These are phyloP conservation scores for Fraxinus floribunda DNA, from an alignment of 305 asterid species.

Conservation along the genomic window DNA sequence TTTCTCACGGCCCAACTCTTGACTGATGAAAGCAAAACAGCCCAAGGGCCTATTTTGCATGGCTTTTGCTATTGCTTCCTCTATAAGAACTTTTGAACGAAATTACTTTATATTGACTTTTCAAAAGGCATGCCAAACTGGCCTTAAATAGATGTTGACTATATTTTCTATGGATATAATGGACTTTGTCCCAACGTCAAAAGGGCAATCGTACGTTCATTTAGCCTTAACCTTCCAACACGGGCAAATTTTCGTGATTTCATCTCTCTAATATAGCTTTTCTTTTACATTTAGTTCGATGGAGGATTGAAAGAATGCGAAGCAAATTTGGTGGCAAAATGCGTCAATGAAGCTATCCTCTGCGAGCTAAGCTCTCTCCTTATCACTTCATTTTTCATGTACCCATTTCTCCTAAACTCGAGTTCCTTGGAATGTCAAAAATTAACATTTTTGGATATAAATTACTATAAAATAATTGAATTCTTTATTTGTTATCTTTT, in stretches of 20 bases:
- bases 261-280: no score
- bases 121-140: no score
- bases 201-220: no score
- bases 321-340: slow-evolving; percentile 47
- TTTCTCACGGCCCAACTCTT: background rate
- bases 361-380: slow-evolving; percentile 58
- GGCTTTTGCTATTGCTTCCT: no score
- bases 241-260: no score
- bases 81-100: no score
- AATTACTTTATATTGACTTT: no score
- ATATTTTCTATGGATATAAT: no score
- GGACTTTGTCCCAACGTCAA: no score
- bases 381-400: slow-evolving; percentile 43
- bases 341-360: slow-evolving; percentile 44
- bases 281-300: slow-evolving; percentile 11
- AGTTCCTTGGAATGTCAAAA: background rate
- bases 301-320: slow-evolving; percentile 57
- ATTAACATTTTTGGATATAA: background rate
- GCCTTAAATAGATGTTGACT: no score
- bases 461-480: background rate
- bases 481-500: background rate
- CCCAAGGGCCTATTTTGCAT: background rate
- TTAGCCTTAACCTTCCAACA: no score
- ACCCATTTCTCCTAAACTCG: background rate
- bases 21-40: background rate